Percentiles rank a stretch among this genome's conserved stretches.
phyloP scores from a whole-genome alignment of 2,329 filamentous ascomycete species.

The Xylaria multiplex region DNA sequence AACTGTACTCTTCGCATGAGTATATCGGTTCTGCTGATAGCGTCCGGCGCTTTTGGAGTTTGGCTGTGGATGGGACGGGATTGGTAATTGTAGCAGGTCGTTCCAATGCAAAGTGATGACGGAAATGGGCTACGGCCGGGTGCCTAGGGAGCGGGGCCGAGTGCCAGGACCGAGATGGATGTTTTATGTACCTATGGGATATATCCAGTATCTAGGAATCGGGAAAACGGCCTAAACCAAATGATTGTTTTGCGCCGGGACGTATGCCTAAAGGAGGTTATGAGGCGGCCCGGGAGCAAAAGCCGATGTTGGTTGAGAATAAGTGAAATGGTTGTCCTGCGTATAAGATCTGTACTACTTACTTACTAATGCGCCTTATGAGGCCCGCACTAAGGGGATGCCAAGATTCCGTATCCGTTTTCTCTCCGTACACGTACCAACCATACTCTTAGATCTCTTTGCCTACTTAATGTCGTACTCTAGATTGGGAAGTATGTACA shows the following conservation, averaged over 20 bases:
- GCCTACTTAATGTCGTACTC: too few species aligned
- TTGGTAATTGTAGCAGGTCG: neutral
- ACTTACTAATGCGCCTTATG: slow-evolving; percentile 22
- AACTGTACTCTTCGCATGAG: slow-evolving; percentile 19
- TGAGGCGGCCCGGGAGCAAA: slow-evolving; percentile 5
- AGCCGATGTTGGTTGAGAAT: slow-evolving; percentile 1
- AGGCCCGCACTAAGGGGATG: slow-evolving; percentile 23
- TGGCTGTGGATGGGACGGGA: neutral
- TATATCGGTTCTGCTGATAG: neutral
- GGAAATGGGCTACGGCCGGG: slow-evolving; percentile 12
- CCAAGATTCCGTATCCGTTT: slow-evolving; percentile 12
- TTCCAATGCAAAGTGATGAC: slow-evolving; percentile 3
- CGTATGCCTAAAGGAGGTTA: slow-evolving; percentile 10
- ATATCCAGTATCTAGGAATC: slow-evolving; percentile 3
- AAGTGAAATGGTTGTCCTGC: slow-evolving; percentile 1
- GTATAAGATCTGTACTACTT: neutral
- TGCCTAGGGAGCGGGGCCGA: slow-evolving; percentile 7
- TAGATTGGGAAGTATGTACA: neutral
- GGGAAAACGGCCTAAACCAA: neutral
- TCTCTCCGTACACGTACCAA: neutral
- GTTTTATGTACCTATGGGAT: neutral
- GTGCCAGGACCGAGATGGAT: neutral
- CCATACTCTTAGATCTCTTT: neutral
- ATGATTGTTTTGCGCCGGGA: neutral
- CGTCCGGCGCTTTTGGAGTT: slow-evolving; percentile 9